Evolutionary conservation across 1,284 basidiomycete species (phyloP).

Genomic region (Apiotrichum porosum): DNA sequence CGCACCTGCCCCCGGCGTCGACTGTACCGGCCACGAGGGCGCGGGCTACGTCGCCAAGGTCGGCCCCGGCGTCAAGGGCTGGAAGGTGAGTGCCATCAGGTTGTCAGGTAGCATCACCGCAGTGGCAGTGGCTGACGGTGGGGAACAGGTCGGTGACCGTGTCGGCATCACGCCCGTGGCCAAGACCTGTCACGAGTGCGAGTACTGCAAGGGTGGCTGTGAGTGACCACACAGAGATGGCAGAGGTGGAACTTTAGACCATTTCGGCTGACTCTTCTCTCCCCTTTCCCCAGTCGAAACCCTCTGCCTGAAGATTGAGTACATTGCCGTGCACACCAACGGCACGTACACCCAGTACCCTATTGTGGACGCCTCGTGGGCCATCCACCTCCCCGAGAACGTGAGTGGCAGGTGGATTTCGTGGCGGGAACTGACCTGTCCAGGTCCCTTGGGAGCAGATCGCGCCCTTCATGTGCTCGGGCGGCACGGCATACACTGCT

Average conservation of each 20-base stretch:
- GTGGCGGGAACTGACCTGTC: too few species aligned
- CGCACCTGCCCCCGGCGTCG: conserved; percentile 2
- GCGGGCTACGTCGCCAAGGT: conserved; percentile 15
- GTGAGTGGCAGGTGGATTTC: too few species aligned
- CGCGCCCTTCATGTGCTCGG: conserved; percentile 14
- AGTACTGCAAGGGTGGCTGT: conserved; percentile 13
- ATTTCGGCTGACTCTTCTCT: too few species aligned
- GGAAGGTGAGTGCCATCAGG: too few species aligned
- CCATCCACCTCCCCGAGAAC: conserved; percentile 13
- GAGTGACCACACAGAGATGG: too few species aligned
- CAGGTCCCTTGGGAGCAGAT: conserved; percentile 11
- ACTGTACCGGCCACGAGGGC: conserved; percentile 21
- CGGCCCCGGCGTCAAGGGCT: conserved; percentile 14
- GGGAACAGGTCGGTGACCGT: conserved; percentile 15
- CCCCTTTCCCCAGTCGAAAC: conserved; percentile 12
- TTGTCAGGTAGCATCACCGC: too few species aligned
- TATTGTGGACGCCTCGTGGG: conserved; percentile 11
- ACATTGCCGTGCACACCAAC: conserved; percentile 11
- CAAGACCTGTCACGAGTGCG: conserved; percentile 14
- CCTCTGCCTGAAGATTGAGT: conserved; percentile 12
- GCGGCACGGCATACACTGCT: conserved; percentile 19
- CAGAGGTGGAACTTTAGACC: too few species aligned
- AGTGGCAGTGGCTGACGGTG: too few species aligned
- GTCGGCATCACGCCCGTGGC: conserved; percentile 15
- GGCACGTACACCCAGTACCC: conserved; percentile 19